Percentiles rank a stretch among this genome's conserved stretches.
Conservation (phyloP, 495 filamentous ascomycete genomes). For the Podospora pseudopauciseta region DNA sequence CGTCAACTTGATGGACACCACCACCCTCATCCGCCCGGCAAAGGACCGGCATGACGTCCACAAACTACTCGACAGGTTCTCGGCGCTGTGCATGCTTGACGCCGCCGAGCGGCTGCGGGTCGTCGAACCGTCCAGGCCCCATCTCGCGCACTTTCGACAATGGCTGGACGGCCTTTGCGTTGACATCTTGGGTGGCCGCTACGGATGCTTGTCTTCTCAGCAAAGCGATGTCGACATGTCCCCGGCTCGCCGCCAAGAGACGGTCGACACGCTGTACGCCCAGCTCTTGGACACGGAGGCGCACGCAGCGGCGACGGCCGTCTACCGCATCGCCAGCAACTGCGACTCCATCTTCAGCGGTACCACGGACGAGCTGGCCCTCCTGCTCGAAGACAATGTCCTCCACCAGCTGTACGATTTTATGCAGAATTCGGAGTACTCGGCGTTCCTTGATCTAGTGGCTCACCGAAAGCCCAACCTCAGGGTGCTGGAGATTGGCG, state of each 20-base stretch:
- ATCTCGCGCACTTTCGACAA: slow-evolving; percentile 29
- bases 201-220: slow-evolving; percentile 21
- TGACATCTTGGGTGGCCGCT: slow-evolving; percentile 12
- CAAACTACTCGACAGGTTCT: slow-evolving; percentile 25
- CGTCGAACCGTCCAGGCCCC: slow-evolving; percentile 25
- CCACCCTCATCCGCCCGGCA: slow-evolving; percentile 18
- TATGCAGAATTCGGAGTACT: slow-evolving; percentile 14
- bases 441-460: slow-evolving; percentile 22
- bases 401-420: slow-evolving; percentile 31
- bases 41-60: slow-evolving; percentile 11
- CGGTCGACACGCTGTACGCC: slow-evolving; percentile 16
- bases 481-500: slow-evolving; percentile 51
- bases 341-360: slow-evolving; percentile 28
- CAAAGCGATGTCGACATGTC: slow-evolving; percentile 8
- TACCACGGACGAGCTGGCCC: slow-evolving; percentile 28
- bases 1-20: slow-evolving; percentile 33
- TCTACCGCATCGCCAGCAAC: slow-evolving; percentile 31
- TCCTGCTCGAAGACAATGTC: slow-evolving; percentile 33
- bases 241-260: slow-evolving; percentile 10
- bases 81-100: slow-evolving; percentile 33
- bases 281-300: slow-evolving; percentile 17
- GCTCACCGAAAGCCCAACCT: slow-evolving; percentile 30
- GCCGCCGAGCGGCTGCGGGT: slow-evolving; percentile 19
- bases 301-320: slow-evolving; percentile 19
- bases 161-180: slow-evolving; percentile 31